These are phyloP conservation scores for Cercophora scortea DNA, from an alignment of 495 filamentous ascomycete species.

Conservation along the genomic window DNA sequence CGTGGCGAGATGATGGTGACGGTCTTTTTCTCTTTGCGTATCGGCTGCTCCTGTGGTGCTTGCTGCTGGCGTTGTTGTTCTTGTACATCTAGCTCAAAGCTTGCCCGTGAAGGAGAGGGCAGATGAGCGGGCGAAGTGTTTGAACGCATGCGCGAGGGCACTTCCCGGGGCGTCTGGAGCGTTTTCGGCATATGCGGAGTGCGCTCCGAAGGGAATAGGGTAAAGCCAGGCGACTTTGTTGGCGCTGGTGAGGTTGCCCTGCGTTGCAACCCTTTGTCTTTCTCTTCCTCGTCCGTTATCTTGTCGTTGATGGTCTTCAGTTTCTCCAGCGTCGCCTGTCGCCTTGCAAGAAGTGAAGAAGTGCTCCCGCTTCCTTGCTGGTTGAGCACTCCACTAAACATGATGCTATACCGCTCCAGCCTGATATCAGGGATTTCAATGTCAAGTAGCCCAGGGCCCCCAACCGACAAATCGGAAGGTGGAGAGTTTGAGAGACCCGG, in stretches of 20 bases:
- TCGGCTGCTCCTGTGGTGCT: background rate
- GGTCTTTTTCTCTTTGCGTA: conserved; percentile 16
- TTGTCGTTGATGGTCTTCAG: conserved; percentile 45
- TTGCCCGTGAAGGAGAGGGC: conserved; percentile 33
- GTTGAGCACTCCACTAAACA: conserved; percentile 75
- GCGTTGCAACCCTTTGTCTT: conserved; percentile 23
- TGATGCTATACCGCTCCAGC: conserved; percentile 87
- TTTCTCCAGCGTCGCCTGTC: conserved; percentile 61
- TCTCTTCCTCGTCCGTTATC: conserved; percentile 25
- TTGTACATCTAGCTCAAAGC: conserved; percentile 14
- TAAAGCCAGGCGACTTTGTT: conserved; percentile 51
- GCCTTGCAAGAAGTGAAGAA: conserved; percentile 52
- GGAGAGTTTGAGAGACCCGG: conserved; percentile 7
- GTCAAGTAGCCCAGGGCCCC: conserved; percentile 39
- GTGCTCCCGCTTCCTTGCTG: conserved; percentile 18
- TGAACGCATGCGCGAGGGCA: conserved; percentile 45
- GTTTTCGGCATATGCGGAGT: conserved; percentile 15
- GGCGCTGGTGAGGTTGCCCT: conserved; percentile 54
- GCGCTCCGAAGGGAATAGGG: conserved; percentile 53
- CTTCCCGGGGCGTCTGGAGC: conserved; percentile 15
- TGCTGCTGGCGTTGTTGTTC: background rate
- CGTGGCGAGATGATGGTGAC: conserved; percentile 23
- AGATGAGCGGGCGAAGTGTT: conserved; percentile 50
- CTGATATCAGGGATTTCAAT: conserved; percentile 75
- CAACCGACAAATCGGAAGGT: conserved; percentile 1